Conservation (phyloP, 164 flowering plant species). For the Cinnamomum micranthum region DNA sequence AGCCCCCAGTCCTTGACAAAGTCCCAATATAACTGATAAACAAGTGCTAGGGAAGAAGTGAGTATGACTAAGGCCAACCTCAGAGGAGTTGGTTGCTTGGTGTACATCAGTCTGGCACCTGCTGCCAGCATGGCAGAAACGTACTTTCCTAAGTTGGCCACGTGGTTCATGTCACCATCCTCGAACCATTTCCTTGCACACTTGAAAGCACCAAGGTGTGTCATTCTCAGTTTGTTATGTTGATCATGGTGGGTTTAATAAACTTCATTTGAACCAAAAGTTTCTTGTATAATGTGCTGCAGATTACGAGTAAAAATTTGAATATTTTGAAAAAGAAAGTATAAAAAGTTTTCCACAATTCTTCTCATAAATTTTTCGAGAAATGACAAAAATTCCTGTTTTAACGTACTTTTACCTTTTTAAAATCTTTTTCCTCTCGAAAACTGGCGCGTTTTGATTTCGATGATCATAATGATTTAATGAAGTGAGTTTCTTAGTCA, state of each 20-base stretch:
- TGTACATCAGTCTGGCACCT: constrained; percentile 71
- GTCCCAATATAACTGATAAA: constrained; percentile 97
- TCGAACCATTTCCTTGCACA: constrained; percentile 96
- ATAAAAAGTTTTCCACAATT: too few species aligned
- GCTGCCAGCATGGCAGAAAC: constrained; percentile 99
- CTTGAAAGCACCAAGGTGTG: constrained; percentile 27
- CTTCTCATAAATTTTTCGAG: too few species aligned
- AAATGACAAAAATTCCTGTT: too few species aligned
- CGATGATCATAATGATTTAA: too few species aligned
- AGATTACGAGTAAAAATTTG: background rate
- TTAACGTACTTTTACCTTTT: too few species aligned
- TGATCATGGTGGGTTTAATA: background rate
- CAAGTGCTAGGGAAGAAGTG: constrained; percentile 69
- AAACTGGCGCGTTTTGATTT: too few species aligned
- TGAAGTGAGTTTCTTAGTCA: too few species aligned
- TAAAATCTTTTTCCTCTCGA: too few species aligned
- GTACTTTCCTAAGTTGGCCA: constrained; percentile 95
- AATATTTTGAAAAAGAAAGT: too few species aligned
- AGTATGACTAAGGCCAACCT: constrained; percentile 59
- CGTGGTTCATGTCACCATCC: constrained; percentile 53
- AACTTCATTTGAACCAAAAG: background rate
- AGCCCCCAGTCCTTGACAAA: constrained; percentile 94
- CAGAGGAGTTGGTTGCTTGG: constrained; percentile 38
- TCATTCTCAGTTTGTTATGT: background rate
- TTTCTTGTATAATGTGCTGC: background rate